phyloP scores from a whole-genome alignment of 1,284 basidiomycete genomes.

The Exsudoporus floridanus region DNA sequence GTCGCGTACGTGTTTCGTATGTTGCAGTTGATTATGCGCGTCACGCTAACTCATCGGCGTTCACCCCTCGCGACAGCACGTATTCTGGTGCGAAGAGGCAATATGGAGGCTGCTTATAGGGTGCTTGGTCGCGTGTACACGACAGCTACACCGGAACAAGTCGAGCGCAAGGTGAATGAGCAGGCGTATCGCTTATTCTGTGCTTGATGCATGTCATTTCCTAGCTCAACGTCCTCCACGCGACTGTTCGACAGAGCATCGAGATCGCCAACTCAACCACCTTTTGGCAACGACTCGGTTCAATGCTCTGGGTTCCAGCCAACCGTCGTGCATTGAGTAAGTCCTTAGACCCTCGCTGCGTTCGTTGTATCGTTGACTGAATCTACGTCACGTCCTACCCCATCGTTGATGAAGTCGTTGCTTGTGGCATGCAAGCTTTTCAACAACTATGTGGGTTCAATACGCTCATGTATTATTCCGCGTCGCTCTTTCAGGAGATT shows the following conservation, averaged over 20 bases:
- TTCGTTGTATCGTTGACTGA: constrained; percentile 1
- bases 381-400: not conserved
- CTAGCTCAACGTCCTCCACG: constrained; percentile 58
- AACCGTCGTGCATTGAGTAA: constrained; percentile 72
- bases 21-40: not conserved
- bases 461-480: constrained; percentile 75
- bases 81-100: constrained; percentile 61
- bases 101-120: constrained; percentile 46
- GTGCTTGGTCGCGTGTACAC: constrained; percentile 70
- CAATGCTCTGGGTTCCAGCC: constrained; percentile 54
- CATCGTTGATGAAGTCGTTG: constrained; percentile 50
- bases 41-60: not conserved
- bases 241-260: constrained; percentile 63
- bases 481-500: constrained; percentile 77
- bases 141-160: constrained; percentile 58
- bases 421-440: constrained; percentile 77
- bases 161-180: constrained; percentile 58
- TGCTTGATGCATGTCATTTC: not conserved
- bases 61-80: constrained; percentile 49
- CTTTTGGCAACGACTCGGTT: constrained; percentile 53
- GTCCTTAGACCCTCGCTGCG: constrained; percentile 28
- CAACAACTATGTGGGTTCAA: constrained; percentile 82
- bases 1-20: constrained; percentile 54
- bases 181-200: not conserved
- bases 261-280: constrained; percentile 64